Evolutionary conservation across 2,329 filamentous ascomycete genomes (phyloP).

Genomic region (Penicillium sclerotiorum): DNA sequence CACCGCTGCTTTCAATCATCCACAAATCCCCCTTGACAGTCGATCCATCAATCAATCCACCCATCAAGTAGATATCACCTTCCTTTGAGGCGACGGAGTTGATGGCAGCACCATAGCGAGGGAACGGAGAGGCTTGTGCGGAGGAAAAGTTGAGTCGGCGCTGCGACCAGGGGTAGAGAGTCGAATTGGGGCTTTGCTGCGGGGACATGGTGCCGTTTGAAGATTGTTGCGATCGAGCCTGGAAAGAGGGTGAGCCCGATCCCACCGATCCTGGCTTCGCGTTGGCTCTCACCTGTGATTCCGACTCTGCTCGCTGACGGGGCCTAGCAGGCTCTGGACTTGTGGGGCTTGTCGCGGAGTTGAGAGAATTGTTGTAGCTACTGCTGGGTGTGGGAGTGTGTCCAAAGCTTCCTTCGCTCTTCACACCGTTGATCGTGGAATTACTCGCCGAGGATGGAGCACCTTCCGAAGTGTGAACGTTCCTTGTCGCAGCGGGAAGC

Average conservation of each 20-base stretch:
- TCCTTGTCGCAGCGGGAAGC: constrained; percentile 58
- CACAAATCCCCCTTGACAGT: constrained; percentile 97
- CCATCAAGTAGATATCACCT: constrained; percentile 97
- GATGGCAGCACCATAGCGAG: constrained; percentile 94
- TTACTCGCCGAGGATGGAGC: constrained; percentile 42
- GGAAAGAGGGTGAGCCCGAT: not conserved
- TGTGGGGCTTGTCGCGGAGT: constrained; percentile 65
- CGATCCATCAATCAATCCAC: constrained; percentile 89
- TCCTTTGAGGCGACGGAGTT: constrained; percentile 93
- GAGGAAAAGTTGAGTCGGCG: constrained; percentile 83
- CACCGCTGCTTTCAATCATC: constrained; percentile 88
- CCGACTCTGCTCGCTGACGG: constrained; percentile 58
- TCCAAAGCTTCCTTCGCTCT: constrained; percentile 37
- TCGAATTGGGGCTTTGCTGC: constrained; percentile 66
- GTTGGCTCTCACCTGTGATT: constrained; percentile 53
- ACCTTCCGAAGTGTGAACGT: constrained; percentile 60
- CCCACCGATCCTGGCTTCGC: not conserved
- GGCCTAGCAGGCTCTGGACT: constrained; percentile 68
- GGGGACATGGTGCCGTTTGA: constrained; percentile 56
- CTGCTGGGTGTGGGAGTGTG: constrained; percentile 73
- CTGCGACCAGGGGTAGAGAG: constrained; percentile 95
- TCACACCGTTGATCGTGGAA: constrained; percentile 52
- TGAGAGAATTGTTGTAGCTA: constrained; percentile 67
- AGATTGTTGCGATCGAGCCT: constrained; percentile 49
- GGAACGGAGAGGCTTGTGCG: constrained; percentile 82